Evolutionary conservation across 306 rosid species (phyloP), one percentile per base, ranked within the genome.

Genomic region (Trichosanthes truncata): DNA sequence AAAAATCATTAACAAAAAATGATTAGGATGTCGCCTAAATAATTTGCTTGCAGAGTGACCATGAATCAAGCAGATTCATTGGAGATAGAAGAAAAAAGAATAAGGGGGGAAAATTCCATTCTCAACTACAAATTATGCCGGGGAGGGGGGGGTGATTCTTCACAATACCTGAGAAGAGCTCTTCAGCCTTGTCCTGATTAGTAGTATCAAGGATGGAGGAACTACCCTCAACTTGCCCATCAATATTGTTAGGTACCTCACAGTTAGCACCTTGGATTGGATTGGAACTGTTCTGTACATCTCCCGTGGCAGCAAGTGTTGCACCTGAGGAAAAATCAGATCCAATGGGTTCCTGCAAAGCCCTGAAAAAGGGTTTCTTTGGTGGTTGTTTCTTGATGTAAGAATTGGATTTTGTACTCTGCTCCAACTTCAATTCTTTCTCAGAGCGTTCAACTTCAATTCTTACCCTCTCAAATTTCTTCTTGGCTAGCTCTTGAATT

Each of bases 291-390:
- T 89, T 91, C 73, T 77, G 92, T 55, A 90, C 85, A 74, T 91
- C 97, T 56, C 85, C 94, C 17, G 82, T 59, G 12, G 91, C 87
- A 55, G 98, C 97, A 84, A 90, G 94, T 61, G 99, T 93, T 65
- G 97, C 98, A 57, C 98, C 99, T 1, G 99, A 87, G 74, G 93
- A 90, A 82, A 93, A 93, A 87, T 93, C 98, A 78, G 97, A 96
- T 72, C 94, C 99, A 73, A 91, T 83, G 62, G 96, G 91, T 81
- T 96, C 99, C 91, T 91, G 98, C 51, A 90, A 82, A 33, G 89
- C 79, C 79, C 83, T 88, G 79, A 86, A 81, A 36, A 88, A 68
- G n/a, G 93, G 90, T 86, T 86, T 93, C 87, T 85, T 96, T 78
- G 83, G 82, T 10, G 83, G 83, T 11, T 74, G 91, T 87, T 89